Percentiles rank a stretch among this genome's conserved stretches.
phyloP scores from a whole-genome alignment of 768 basidiomycete genomes.

The Sutorius australiensis region DNA sequence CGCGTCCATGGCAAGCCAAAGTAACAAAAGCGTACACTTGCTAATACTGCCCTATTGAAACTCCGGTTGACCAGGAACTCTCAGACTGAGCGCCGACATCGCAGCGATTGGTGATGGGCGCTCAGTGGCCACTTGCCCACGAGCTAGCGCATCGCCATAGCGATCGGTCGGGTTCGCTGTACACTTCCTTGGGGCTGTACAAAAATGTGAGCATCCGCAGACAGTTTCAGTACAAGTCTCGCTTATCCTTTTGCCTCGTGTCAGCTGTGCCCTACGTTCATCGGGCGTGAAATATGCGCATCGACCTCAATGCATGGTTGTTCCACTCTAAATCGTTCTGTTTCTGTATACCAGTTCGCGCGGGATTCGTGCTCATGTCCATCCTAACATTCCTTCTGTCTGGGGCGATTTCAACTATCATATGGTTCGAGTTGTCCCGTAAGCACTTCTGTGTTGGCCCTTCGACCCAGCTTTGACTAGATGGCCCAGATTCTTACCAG shows the following conservation, averaged over 20 bases:
- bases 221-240: not conserved
- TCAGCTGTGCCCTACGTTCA: constrained; percentile 1
- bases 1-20: constrained; percentile 3
- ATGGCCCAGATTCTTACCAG: constrained; percentile 33
- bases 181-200: not conserved
- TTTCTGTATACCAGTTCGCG: constrained; percentile 59
- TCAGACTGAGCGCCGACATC: constrained; percentile 3
- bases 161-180: not conserved
- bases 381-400: constrained; percentile 51
- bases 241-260: not conserved
- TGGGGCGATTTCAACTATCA: constrained; percentile 47
- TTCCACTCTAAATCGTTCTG: constrained; percentile 55
- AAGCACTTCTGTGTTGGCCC: constrained; percentile 21
- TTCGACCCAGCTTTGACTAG: not conserved
- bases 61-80: constrained; percentile 10
- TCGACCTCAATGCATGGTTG: constrained; percentile 43
- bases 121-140: not conserved
- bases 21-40: constrained; percentile 4
- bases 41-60: constrained; percentile 13
- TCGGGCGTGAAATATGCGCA: constrained; percentile 32
- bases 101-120: not conserved
- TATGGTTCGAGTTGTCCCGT: constrained; percentile 66
- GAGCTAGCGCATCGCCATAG: constrained; percentile 10
- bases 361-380: constrained; percentile 56
- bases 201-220: not conserved